Conservation (phyloP, 164 flowering plant species). For the Echeveria elegans region DNA sequence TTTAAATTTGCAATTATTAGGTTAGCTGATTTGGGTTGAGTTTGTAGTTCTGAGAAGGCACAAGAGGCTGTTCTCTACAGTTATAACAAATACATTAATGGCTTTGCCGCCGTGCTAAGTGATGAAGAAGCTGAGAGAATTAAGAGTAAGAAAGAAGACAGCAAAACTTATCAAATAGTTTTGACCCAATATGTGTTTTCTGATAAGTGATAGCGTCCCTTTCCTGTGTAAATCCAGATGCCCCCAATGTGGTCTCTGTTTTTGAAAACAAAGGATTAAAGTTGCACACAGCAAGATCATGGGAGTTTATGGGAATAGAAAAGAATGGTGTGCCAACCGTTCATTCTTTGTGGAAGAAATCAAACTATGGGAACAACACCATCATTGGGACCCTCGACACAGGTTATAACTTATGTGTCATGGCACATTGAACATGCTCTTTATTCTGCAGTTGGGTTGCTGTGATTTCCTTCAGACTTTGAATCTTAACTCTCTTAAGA, state of each 20-base stretch:
- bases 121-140: constrained; percentile 9
- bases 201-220: not conserved
- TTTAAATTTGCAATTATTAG: not conserved
- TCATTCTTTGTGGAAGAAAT: constrained; percentile 8
- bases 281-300: constrained; percentile 8
- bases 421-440: not conserved
- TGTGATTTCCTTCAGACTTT: not conserved
- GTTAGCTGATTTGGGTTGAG: not conserved
- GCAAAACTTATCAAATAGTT: no score
- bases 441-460: not conserved
- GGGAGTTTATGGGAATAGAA: constrained; percentile 11
- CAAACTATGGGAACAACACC: constrained; percentile 5
- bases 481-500: no score
- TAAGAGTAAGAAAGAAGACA: not conserved
- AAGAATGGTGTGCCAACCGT: not conserved
- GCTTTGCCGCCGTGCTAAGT: constrained; percentile 13
- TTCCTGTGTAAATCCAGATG: constrained; percentile 1
- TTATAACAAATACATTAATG: constrained; percentile 16
- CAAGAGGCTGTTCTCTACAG: constrained; percentile 14
- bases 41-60: constrained; percentile 10
- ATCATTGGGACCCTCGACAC: constrained; percentile 13
- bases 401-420: not conserved
- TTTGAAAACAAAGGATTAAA: constrained; percentile 5
- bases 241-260: constrained; percentile 4
- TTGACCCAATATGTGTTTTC: not conserved